phyloP scores from a whole-genome alignment of 345 rosid species.

The Luvunga scandens region DNA sequence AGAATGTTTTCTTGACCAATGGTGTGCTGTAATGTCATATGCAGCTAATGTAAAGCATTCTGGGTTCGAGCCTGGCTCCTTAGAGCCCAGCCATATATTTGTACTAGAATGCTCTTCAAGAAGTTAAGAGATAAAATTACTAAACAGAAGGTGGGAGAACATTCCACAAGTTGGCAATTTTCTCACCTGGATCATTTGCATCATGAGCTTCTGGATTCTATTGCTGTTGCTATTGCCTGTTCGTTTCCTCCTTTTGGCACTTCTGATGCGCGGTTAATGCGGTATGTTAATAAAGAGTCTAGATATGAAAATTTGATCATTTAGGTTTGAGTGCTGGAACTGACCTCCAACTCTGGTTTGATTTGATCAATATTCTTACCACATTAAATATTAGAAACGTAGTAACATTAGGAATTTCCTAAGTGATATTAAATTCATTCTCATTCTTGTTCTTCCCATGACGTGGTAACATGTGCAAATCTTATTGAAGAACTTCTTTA shows the following conservation, averaged over 20 bases:
- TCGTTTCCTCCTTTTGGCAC: conserved; percentile 39
- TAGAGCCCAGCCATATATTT: conserved; percentile 34
- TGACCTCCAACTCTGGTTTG: background rate
- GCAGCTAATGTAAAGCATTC: conserved; percentile 39
- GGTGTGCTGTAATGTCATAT: conserved; percentile 60
- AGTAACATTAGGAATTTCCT: background rate
- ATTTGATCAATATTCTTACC: background rate
- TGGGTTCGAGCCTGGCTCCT: conserved; percentile 27
- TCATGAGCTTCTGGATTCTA: conserved; percentile 73
- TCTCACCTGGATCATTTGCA: conserved; percentile 64
- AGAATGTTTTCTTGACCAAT: conserved; percentile 74
- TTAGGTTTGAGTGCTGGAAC: background rate
- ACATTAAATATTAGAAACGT: background rate
- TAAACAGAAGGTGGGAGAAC: conserved; percentile 37
- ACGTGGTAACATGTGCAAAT: background rate
- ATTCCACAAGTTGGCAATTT: conserved; percentile 35
- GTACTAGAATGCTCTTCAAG: conserved; percentile 59
- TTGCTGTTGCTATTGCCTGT: conserved; percentile 52
- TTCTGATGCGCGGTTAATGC: conserved; percentile 53
- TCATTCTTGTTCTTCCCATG: background rate
- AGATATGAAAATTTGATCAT: conserved; percentile 4
- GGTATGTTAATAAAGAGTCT: conserved; percentile 45
- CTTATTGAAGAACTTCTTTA: background rate
- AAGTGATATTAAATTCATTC: background rate
- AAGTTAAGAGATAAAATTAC: conserved; percentile 60